phyloP scores from a whole-genome alignment of 208 protist genomes.

The Leptomonas pyrrhocoris region DNA sequence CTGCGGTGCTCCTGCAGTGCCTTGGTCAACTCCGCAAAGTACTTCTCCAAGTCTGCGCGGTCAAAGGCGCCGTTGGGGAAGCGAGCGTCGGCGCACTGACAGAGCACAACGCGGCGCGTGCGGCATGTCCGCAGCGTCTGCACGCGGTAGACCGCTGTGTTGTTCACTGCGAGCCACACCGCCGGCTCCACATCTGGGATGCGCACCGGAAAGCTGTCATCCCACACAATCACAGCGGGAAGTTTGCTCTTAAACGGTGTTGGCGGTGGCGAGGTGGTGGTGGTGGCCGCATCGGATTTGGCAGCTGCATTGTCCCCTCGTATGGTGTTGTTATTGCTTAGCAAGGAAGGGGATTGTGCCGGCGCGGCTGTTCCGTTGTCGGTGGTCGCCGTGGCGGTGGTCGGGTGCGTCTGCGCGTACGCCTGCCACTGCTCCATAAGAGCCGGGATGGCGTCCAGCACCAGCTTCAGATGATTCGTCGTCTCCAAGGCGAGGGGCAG shows the following conservation, averaged over 20 bases:
- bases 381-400: not conserved
- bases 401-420: conserved; percentile 22
- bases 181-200: conserved; percentile 29
- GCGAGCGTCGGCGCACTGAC: conserved; percentile 36
- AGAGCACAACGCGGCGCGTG: conserved; percentile 50
- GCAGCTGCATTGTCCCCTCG: not conserved
- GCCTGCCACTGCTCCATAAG: conserved; percentile 72
- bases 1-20: conserved; percentile 24
- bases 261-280: not conserved
- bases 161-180: conserved; percentile 61
- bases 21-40: conserved; percentile 32
- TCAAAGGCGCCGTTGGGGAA: conserved; percentile 40
- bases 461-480: conserved; percentile 56
- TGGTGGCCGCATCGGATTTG: not conserved
- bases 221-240: conserved; percentile 67
- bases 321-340: not conserved
- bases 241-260: conserved; percentile 1
- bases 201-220: conserved; percentile 76
- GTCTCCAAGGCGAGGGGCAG: conserved; percentile 63
- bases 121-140: conserved; percentile 52
- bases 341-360: too few relatives aligned
- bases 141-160: conserved; percentile 45
- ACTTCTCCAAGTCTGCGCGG: conserved; percentile 34
- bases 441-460: conserved; percentile 69
- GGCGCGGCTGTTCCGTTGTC: too few relatives aligned